These are phyloP conservation scores for Fusarium goolgardi DNA, from an alignment of 2,329 filamentous ascomycete species.

Conservation along the genomic window DNA sequence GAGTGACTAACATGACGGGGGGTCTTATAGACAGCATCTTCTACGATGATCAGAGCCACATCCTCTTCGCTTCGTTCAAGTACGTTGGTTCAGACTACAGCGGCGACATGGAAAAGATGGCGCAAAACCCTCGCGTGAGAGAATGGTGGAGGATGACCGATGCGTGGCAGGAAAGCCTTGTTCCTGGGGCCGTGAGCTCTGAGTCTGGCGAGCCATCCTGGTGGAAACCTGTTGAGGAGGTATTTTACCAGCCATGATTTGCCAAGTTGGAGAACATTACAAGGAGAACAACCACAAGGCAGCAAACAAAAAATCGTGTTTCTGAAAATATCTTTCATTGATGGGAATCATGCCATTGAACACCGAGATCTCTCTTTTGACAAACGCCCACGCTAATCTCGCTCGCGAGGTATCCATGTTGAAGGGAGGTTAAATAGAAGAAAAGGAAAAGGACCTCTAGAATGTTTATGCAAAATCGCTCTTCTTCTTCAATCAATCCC, in stretches of 20 bases:
- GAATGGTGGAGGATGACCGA: conserved; percentile 89
- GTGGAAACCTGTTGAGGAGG: conserved; percentile 77
- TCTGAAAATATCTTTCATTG: conserved; percentile 22
- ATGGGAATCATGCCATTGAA: conserved; percentile 36
- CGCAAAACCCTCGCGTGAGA: conserved; percentile 75
- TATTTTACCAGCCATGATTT: conserved; percentile 68
- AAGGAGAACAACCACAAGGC: neutral
- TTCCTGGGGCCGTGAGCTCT: conserved; percentile 69
- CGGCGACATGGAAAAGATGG: conserved; percentile 81
- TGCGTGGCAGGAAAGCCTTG: conserved; percentile 74
- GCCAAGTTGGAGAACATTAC: neutral
- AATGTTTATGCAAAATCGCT: conserved; percentile 45
- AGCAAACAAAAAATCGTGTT: neutral
- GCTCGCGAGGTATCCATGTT: conserved; percentile 47
- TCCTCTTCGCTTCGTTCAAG: conserved; percentile 81
- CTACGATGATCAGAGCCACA: conserved; percentile 70
- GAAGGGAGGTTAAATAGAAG: conserved; percentile 32
- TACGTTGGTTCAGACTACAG: conserved; percentile 80
- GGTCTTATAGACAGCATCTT: conserved; percentile 75
- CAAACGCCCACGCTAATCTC: conserved; percentile 50
- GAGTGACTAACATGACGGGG: neutral
- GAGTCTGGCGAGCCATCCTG: conserved; percentile 70
- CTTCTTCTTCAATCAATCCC: conserved; percentile 31
- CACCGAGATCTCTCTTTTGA: conserved; percentile 31
- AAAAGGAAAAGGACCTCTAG: conserved; percentile 30